Conservation (phyloP, 441 rosid genomes). For the Flueggea neowawraea region DNA sequence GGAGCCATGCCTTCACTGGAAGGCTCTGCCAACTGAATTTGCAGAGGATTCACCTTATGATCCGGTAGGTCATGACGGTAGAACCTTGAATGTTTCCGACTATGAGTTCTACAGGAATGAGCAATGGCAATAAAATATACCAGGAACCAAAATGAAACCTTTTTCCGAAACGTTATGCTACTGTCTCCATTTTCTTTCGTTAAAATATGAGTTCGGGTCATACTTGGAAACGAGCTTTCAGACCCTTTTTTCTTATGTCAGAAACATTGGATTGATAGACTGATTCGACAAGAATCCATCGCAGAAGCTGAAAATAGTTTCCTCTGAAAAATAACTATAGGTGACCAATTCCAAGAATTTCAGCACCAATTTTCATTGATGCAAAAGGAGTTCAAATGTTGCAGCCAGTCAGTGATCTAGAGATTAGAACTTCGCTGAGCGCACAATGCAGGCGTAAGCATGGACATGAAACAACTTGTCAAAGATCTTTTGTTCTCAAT, state of each 20-base stretch:
- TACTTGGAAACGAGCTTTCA: too few relatives aligned
- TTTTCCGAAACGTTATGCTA: not conserved
- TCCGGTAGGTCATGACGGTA: slow-evolving; percentile 17
- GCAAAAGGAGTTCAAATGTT: not conserved
- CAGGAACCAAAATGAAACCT: not conserved
- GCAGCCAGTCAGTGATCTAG: not conserved
- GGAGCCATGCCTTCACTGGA: slow-evolving; percentile 71
- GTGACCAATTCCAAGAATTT: too few relatives aligned
- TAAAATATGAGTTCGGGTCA: too few relatives aligned
- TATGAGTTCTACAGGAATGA: not conserved
- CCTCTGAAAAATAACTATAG: too few relatives aligned
- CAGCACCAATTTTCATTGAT: too few relatives aligned
- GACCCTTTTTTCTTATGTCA: too few relatives aligned
- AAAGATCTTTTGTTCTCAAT: slow-evolving; percentile 14
- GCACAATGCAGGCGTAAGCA: not conserved
- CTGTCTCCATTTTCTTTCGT: too few relatives aligned
- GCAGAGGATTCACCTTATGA: slow-evolving; percentile 28
- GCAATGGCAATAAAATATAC: not conserved
- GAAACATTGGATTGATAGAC: too few relatives aligned
- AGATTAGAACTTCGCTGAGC: not conserved
- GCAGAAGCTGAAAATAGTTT: too few relatives aligned
- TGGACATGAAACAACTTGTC: not conserved
- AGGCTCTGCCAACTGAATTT: slow-evolving; percentile 47
- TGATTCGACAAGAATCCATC: too few relatives aligned
- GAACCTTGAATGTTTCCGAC: slow-evolving; percentile 8